Base-by-base conservation (phyloP, 2,329 filamentous ascomycete genomes). In the Claviceps africana region DNA sequence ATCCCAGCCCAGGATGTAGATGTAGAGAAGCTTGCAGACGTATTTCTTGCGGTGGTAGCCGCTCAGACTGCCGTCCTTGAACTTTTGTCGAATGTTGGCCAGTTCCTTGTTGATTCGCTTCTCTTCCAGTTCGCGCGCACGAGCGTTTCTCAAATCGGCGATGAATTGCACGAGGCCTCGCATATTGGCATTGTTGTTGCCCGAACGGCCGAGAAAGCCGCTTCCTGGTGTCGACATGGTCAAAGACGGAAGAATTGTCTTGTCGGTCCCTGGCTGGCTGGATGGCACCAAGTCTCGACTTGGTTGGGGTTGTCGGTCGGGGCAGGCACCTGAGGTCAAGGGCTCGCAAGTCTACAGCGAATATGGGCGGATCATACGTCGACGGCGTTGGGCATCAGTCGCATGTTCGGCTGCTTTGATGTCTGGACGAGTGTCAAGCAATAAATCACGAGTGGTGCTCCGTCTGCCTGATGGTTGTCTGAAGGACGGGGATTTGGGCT, bases 21-120 rank as follows among this genome's bases (percentile, higher is more conserved):
- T 97, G 69, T 98, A 98, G 56, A 98, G 77, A 60, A 98, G 81
- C 82, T 98, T 98, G 87, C 93, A 98, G 59, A 98, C 93, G 67
- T 98, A 98, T 86, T 98, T 98, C 79, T 98, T 98, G 77, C 94
- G 96, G 75, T 96, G 89, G 66, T 98, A 98, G 59, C 93, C 94
- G 65, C 85, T 95, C 54, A 98, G 74, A 65, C 79, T 93, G 58
- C 89, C 90, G 67, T 93, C 87, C 78, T 95, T 95, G 76, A 97
- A 98, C 72, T 97, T 97, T 72, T 96, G 88, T 64, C 83, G 83
- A 67, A 98, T 98, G 66, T 98, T 98, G 65, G 93, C 93, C 68
- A 98, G 73, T 73, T 98, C 93, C 75, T 98, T 98, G 71, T 98
- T 98, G 74, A 98, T 97, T 65, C 93, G 81, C 78, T 98, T 98